Conservation (phyloP, 2,329 filamentous ascomycete species). For the Sclerotinia sclerotiorum region DNA sequence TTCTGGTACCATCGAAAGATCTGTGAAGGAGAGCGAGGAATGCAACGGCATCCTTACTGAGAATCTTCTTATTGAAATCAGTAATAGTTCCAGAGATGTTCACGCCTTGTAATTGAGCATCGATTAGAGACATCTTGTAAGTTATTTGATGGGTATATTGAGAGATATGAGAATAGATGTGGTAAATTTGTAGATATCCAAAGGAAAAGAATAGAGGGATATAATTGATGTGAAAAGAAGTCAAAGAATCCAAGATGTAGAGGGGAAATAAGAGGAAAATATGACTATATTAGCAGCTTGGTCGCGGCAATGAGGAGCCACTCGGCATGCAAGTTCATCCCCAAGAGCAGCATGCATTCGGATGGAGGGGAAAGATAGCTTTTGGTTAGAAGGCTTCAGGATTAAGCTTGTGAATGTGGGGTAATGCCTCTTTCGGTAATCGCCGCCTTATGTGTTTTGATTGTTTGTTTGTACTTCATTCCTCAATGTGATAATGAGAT, state of each 20-base stretch:
- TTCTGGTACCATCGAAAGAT: slow-evolving; percentile 88
- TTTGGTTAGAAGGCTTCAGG: slow-evolving; percentile 5
- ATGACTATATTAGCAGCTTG: slow-evolving; percentile 18
- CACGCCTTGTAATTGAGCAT: slow-evolving; percentile 83
- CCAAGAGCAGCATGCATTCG: slow-evolving; percentile 22
- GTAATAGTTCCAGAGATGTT: slow-evolving; percentile 78
- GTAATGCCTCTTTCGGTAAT: slow-evolving; percentile 9
- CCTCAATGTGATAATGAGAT: background rate
- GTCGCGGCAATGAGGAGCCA: slow-evolving; percentile 18
- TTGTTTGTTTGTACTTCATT: slow-evolving; percentile 12
- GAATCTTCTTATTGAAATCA: slow-evolving; percentile 81
- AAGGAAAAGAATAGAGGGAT: background rate
- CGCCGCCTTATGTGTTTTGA: slow-evolving; percentile 15
- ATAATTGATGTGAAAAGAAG: background rate
- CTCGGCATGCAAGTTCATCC: background rate
- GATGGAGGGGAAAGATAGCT: slow-evolving; percentile 18
- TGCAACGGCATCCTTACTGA: slow-evolving; percentile 83
- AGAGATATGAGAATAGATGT: background rate
- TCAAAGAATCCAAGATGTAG: background rate
- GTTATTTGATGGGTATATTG: slow-evolving; percentile 4
- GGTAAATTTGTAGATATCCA: background rate
- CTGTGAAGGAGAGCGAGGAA: slow-evolving; percentile 95
- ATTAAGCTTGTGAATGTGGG: slow-evolving; percentile 24
- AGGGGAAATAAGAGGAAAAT: slow-evolving; percentile 4
- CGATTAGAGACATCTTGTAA: slow-evolving; percentile 62